Percentiles rank a stretch among this genome's conserved stretches.
phyloP scores from a whole-genome alignment of 495 filamentous ascomycete genomes.

The Emericellopsis terricola region DNA sequence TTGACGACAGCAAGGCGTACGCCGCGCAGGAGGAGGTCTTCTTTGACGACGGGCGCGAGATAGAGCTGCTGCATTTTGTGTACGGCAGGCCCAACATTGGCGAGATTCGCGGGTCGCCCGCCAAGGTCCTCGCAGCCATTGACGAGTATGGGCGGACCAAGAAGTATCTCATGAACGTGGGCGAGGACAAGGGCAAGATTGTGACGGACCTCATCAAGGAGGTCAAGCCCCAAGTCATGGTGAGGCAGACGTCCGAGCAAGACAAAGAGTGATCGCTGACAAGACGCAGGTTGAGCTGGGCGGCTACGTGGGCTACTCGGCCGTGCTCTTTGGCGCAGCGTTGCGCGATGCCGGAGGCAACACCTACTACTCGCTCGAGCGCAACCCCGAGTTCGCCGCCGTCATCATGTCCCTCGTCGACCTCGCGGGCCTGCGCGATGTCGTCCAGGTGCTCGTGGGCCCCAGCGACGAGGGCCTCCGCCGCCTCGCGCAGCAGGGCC shows the following conservation, averaged over 20 bases:
- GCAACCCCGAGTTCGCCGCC: constrained; percentile 47
- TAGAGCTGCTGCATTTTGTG: constrained; percentile 51
- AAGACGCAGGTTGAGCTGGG: constrained; percentile 49
- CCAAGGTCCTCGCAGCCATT: constrained; percentile 45
- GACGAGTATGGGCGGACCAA: constrained; percentile 48
- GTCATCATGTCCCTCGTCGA: constrained; percentile 43
- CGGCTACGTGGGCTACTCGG: constrained; percentile 67
- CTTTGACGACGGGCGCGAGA: constrained; percentile 59
- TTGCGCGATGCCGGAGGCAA: constrained; percentile 34
- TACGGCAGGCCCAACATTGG: constrained; percentile 34
- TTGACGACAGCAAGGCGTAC: constrained; percentile 23
- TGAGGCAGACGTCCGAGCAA: constrained; percentile 30
- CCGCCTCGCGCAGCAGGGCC: constrained; percentile 31
- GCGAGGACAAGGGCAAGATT: constrained; percentile 50
- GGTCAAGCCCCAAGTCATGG: constrained; percentile 44
- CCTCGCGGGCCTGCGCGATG: constrained; percentile 46
- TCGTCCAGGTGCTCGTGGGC: constrained; percentile 50
- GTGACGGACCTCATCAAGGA: constrained; percentile 44
- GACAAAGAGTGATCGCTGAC: background rate
- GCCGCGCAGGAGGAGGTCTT: constrained; percentile 23
- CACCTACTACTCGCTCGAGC: constrained; percentile 50
- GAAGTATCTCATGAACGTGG: constrained; percentile 66
- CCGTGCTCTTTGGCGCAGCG: constrained; percentile 49
- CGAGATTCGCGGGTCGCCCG: constrained; percentile 42
- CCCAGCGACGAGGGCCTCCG: constrained; percentile 40